Evolutionary conservation across 1,139 yeast genomes (phyloP).

Genomic region (Lodderomyces jiufengensis): DNA sequence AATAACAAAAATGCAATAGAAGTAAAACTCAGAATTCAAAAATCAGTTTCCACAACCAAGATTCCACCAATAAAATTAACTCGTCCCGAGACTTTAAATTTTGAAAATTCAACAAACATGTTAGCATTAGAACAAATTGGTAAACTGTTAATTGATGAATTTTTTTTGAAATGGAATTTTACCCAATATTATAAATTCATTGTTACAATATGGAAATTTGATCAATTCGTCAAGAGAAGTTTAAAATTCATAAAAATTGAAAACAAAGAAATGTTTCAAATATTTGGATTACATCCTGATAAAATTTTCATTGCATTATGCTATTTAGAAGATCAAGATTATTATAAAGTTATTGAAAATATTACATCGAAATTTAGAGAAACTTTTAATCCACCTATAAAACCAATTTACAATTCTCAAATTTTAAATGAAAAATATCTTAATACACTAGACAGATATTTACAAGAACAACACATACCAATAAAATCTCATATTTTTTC

Average conservation of each 20-base stretch:
- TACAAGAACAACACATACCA: not conserved
- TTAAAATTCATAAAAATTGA: conserved; percentile 2
- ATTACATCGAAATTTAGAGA: not conserved
- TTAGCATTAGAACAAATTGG: conserved; percentile 6
- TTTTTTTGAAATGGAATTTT: conserved; percentile 3
- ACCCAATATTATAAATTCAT: not conserved
- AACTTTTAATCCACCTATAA: not conserved
- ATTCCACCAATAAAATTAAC: not conserved
- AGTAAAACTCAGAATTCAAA: not conserved
- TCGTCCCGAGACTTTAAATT: conserved; percentile 3
- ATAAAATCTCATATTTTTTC: conserved; percentile 3
- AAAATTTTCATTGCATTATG: conserved; percentile 2
- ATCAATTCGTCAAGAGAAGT: not conserved
- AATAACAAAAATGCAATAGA: not conserved
- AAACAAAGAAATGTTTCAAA: not conserved
- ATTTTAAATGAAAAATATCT: conserved; percentile 1
- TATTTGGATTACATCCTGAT: not conserved
- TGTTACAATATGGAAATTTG: not conserved
- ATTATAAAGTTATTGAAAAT: not conserved
- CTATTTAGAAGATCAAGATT: conserved; percentile 5
- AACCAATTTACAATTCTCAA: not conserved
- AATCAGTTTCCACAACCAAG: too few species aligned
- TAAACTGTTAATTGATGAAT: conserved; percentile 6
- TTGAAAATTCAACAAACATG: conserved; percentile 5
- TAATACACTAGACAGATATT: not conserved